A percentile compares a stretch with the other conserved stretches of the same genome.
These are phyloP conservation scores for Salvia sclarea DNA, from an alignment of 305 asterid genomes.

Conservation along the genomic window DNA sequence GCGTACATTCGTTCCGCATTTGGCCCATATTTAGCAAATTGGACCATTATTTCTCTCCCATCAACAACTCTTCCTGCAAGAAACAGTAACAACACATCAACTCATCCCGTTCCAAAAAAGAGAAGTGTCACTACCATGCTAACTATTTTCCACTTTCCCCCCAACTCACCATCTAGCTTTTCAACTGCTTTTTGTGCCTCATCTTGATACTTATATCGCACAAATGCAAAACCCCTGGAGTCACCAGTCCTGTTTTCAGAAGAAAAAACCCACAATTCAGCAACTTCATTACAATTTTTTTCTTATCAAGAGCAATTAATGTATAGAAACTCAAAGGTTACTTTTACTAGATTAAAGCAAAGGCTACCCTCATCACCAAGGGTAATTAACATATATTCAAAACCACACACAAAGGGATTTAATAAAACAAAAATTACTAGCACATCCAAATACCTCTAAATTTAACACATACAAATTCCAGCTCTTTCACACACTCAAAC, in stretches of 20 bases:
- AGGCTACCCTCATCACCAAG: neutral
- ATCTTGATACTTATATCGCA: constrained; percentile 90
- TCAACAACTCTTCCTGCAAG: constrained; percentile 83
- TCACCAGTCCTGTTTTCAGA: constrained; percentile 73
- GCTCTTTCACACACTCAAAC: too few species aligned
- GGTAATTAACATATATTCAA: neutral
- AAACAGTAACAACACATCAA: neutral
- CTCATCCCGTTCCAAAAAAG: neutral
- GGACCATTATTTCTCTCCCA: constrained; percentile 78
- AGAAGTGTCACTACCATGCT: neutral
- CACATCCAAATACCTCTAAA: neutral
- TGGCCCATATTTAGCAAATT: too few species aligned
- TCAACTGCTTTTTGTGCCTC: constrained; percentile 96
- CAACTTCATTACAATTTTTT: neutral
- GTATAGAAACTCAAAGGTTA: neutral
- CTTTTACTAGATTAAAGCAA: neutral
- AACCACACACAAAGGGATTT: neutral
- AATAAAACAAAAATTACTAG: neutral
- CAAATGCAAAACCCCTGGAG: constrained; percentile 97
- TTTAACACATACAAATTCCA: too few species aligned
- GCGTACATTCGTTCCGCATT: constrained; percentile 25
- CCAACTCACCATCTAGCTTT: constrained; percentile 80
- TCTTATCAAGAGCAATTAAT: neutral
- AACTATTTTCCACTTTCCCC: neutral
- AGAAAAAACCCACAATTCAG: neutral